Evolutionary conservation across 2,329 filamentous ascomycete species (phyloP), one percentile per base, ranked within the genome.

Genomic region (Cadophora sp.): DNA sequence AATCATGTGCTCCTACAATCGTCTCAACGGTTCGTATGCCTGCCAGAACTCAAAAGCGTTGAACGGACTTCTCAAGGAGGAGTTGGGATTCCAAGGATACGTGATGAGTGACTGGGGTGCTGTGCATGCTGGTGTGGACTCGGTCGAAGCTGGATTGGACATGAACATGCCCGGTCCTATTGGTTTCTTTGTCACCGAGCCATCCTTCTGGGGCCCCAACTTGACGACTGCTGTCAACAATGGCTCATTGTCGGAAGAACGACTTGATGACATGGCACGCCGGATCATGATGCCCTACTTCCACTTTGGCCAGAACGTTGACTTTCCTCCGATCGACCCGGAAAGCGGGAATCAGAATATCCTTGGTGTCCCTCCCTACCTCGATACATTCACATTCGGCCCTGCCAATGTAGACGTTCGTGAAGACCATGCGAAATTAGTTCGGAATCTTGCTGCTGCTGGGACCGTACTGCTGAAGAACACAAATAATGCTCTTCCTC

Each of bases 371-470:
- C 67, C 62, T 1, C 71, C 66, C 63, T 47, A 97, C 73, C 97
- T 94, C 0, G 82, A 96, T 58, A 92, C 91, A 1, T 88, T 97
- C 11, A 80, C 96, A 71, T 97, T 97, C 76, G 94, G 94, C 14
- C 20, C 62, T 7, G 48, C 53, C 20, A 20, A 97, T 73, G 86
- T 96, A 39, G 89, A 97, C 73, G 94, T 96, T 16, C 91, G 89
- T 62, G 84, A 79, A 55, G 58, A 78, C 63, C 73, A 81, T 72
- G 66, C 66, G 47, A 24, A 69, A 50, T 27, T 77, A 68, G 73
- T 80, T 73, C 66, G 79, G 66, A 68, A 78, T 70, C 79, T 91
- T 33, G 84, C 85, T 16, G 81, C 86, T 67, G 84, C 89, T 69
- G 83, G 84, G 14, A 86, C 87, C 63, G 88, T 90, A 1, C 81